Evolutionary conservation across 2,329 filamentous ascomycete genomes (phyloP), one percentile per base, ranked within the genome.

Genomic region (Penicillium sp.): DNA sequence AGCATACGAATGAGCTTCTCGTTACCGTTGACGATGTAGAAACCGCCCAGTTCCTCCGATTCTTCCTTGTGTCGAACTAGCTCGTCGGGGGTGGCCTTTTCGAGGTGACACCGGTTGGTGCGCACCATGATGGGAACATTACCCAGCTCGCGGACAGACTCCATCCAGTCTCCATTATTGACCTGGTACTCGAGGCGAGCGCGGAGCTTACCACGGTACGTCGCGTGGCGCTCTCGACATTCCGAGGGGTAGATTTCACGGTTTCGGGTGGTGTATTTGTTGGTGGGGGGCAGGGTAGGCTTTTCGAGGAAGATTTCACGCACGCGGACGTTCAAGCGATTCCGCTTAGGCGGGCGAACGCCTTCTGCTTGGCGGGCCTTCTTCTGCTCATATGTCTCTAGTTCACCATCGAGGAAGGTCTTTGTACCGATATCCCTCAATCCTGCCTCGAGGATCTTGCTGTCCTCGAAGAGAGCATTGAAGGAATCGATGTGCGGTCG

Each of bases 21-120:
- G 64, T 90, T 95, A 57, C 93, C 93, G 68, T 98, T 98, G 63
- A 98, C 87, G 62, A 98, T 83, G 65, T 97, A 98, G 69, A 97
- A 98, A 39, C 93, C 93, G 33, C 93, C 93, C 29, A 97, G 73
- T 70, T 98, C 93, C 70, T 98, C 93, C 0, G 90, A 87, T 70
- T 98, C 93, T 72, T 98, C 93, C 67, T 96, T 95, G 53, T 82
- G 82, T 56, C 85, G 78, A 28, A 97, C 88, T 15, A 98, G 78
- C 62, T 86, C 78, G 10, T 84, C 84, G 0, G 93, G 93, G 6
- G 88, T 84, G 61, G 90, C 84, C 54, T 85, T 85, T 68, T 95
- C 84, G 24, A 98, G 79, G 66, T 98, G 89, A 66, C 93, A 98
- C 67, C 83, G 79, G 67, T 89, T 95, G 52, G 90, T 93, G 83